Base-by-base conservation (phyloP, 202 grass and related monocot genomes). In the Setaria viridis region DNA sequence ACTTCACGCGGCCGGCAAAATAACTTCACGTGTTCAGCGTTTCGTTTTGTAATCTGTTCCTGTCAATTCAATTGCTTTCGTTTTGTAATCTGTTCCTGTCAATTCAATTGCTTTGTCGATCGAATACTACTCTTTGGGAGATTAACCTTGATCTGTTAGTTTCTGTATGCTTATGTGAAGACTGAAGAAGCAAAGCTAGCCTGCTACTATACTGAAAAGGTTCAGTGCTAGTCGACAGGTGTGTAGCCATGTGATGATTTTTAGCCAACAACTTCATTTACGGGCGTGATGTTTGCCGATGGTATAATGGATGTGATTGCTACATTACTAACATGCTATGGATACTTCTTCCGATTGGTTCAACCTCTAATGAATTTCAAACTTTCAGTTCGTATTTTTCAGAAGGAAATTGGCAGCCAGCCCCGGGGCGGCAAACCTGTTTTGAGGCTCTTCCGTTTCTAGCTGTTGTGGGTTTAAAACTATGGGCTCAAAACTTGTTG, bases 341-440 rank as follows among this genome's bases (percentile, higher is more conserved):
- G 43, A 49, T 14, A 49, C 42, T 47, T 46, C 4, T 30, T 4
- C 21, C n/a, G 9, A 6, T 72, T 11, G 6, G 69, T 48, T 50
- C 68, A 72, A 50, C 43, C 6, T 51, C 2, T 33, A 33, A 34
- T 73, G 25, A 5, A 51, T 25, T 47, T 72, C 46, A 73, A 12
- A 5, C 33, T 14, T 47, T 72, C 25, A 73, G 11, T 21, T 73
- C 47, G 54, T 72, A 9, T 33, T 21, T n/a, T 15, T 12, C 15
- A 35, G 2, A 33, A 53, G 8, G 25, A 53, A 83, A 41, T 4
- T 39, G 4, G 8, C 42, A 43, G n/a, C n/a, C n/a, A n/a, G n/a
- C n/a, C n/a, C n/a, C n/a, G n/a, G 34, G 1, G 2, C 3, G 34
- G 1, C 3, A 35, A 2, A 3, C 3, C 1, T 3, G 34, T n/a